Evolutionary conservation across 768 basidiomycete genomes (phyloP).

Genomic region (Strobilomyces echinocephalus): DNA sequence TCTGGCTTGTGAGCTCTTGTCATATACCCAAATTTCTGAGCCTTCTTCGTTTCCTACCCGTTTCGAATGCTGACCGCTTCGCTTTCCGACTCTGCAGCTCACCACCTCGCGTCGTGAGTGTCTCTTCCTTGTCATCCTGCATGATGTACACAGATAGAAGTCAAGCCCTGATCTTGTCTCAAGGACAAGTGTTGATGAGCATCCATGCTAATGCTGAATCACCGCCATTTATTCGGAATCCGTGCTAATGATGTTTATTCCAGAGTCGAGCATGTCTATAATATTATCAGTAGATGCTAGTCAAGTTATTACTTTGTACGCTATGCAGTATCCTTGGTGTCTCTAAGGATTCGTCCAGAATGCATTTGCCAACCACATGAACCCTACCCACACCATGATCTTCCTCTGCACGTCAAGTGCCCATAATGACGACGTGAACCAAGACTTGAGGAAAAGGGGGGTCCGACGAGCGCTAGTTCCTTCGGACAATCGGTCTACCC

Average conservation of each 20-base stretch:
- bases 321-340: background rate
- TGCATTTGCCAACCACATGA: constrained; percentile 65
- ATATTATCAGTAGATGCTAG: background rate
- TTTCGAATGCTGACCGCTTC: constrained; percentile 11
- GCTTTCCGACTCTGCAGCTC: background rate
- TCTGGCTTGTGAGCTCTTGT: constrained; percentile 59
- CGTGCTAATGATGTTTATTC: constrained; percentile 17
- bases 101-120: constrained; percentile 32
- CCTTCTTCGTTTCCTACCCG: constrained; percentile 14
- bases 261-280: constrained; percentile 2
- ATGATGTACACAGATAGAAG: constrained; percentile 78
- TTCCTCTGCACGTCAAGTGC: constrained; percentile 41
- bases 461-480: constrained; percentile 18
- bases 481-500: constrained; percentile 50
- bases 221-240: background rate
- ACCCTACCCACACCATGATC: constrained; percentile 36
- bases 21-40: constrained; percentile 95
- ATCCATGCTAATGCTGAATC: constrained; percentile 88
- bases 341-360: constrained; percentile 43
- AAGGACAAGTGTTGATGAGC: constrained; percentile 71
- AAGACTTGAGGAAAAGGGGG: constrained; percentile 24
- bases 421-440: constrained; percentile 30
- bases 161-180: constrained; percentile 84
- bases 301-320: background rate
- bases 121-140: constrained; percentile 14